Base-by-base conservation (phyloP, 306 rosid genomes). In the Trifolium dubium region DNA sequence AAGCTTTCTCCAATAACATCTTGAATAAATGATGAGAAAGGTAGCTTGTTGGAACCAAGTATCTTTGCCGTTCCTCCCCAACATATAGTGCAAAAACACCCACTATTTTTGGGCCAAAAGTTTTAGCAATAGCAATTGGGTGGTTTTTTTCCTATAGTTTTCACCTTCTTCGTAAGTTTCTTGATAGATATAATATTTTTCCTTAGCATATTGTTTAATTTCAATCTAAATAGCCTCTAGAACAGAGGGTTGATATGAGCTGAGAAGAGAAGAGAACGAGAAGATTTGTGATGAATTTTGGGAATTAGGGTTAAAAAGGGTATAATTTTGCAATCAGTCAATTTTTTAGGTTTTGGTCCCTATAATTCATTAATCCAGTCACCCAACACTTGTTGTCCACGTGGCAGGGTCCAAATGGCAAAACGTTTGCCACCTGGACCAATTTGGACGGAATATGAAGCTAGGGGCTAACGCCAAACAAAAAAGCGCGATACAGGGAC, bases 11-110 rank as follows among this genome's bases (percentile, higher is more conserved):
- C 77, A 91, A 34, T 73, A 91, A 55, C 84, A 93, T 93, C 93
- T 89, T 93, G 84, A 93, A 86, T 30, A 93, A 86, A 0, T 97
- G 98, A 55, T 93, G 98, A 39, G 83, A 73, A 17, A 93, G 93
- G 74, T 71, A 91, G 47, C 83, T 54, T 0, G 93, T 91, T 1
- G 88, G 92, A 55, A 89, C 91, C 75, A 86, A 89, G 23, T 85
- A 89, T 29, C 98, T 80, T 17, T 70, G 85, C 7, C 80, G 82
- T 53, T 93, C 94, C 4, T 91, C 93, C 49, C 98, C 98, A 1
- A 91, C 90, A 58, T 93, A 93, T 46, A 91, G 51, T 2, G 92
- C 89, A 17, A 93, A 74, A 71, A 69, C 89, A 67, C 98, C 97
- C n/a, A 1, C 65, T 30, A 3, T 65, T 81, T 30, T 88, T 96